A percentile compares a stretch with the other conserved stretches of the same genome.
These are phyloP conservation scores for Petunia axillaris DNA, from an alignment of 257 asterid genomes.

Conservation along the genomic window DNA sequence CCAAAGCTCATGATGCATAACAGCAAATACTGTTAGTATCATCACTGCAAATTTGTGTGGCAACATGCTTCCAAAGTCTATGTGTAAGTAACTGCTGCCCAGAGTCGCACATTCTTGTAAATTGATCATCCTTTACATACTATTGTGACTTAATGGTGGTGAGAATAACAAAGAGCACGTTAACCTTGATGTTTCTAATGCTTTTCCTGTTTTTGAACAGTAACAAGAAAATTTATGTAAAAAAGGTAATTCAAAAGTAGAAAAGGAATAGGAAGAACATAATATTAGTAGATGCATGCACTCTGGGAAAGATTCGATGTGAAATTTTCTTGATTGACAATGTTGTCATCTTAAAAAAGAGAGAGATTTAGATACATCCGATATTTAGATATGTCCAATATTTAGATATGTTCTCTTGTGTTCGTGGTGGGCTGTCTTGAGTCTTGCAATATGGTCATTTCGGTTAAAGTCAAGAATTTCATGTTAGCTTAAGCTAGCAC, in stretches of 20 bases:
- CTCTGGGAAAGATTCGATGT: slow-evolving; percentile 11
- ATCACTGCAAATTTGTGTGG: not conserved
- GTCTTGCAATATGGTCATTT: slow-evolving; percentile 1
- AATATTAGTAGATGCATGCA: slow-evolving; percentile 13
- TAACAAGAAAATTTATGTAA: slow-evolving; percentile 8
- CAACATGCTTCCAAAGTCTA: not conserved
- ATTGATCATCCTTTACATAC: not conserved
- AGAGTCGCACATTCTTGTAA: not conserved
- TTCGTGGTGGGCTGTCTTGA: not conserved
- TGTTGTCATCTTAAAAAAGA: slow-evolving; percentile 19
- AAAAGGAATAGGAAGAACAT: slow-evolving; percentile 8
- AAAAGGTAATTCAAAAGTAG: not conserved
- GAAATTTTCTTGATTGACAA: slow-evolving; percentile 9
- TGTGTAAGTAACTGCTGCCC: slow-evolving; percentile 13
- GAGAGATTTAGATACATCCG: not conserved
- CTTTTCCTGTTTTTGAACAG: not conserved
- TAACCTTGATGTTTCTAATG: not conserved
- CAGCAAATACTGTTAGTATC: slow-evolving; percentile 20
- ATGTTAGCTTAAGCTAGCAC: not conserved
- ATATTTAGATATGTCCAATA: not conserved
- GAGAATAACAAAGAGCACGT: not conserved
- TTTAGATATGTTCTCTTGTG: slow-evolving; percentile 1
- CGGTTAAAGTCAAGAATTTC: not conserved
- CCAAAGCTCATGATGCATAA: slow-evolving; percentile 19
- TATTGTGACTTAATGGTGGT: not conserved